Evolutionary conservation across 441 rosid genomes (phyloP), one percentile per base, ranked within the genome.

Genomic region (Mallotus repandus): DNA sequence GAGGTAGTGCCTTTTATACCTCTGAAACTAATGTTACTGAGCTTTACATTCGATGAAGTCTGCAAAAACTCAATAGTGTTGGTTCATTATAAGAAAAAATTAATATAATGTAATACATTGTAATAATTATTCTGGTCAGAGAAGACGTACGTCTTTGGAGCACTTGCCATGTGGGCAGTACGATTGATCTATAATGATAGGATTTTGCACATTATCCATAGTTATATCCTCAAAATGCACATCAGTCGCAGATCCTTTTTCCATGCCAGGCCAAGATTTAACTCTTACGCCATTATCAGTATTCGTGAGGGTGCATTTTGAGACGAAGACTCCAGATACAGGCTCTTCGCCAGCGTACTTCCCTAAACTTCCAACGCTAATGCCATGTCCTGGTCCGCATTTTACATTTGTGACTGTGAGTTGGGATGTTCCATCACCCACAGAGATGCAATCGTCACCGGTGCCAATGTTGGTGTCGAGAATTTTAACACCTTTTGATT

Each of bases 291-390:
- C 86, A 4, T 77, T 77, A 19, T 18, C 43, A 13, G 86, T 78
- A 48, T 76, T 71, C 0, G 71, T 61, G 11, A 83, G 56, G 49
- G 80, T 76, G 72, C 81, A 77, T 50, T 68, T 72, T 29, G 15
- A 38, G 3, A 80, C 75, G 8, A 15, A 18, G 57, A 83, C 55
- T 0, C 78, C 80, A 0, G n/a, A 4, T 10, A 80, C 77, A 0
- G 82, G 78, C 41, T 77, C 68, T 70, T 83, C 83, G 0, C 71
- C 57, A 2, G 22, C 67, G 73, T 75, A 75, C 72, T 52, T 71
- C 5, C 86, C 86, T 3, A 83, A 72, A 63, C 85, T 82, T 58
- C 83, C 85, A 0, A 82, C 19, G 45, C 83, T 80, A 49, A 82
- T 77, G 11, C 83, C 85, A 18, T 79, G 85, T 5, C 77, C 67